Evolutionary conservation across 2,329 filamentous ascomycete species (phyloP), one percentile per base, ranked within the genome.

Genomic region (Neodidymelliopsis sp.): DNA sequence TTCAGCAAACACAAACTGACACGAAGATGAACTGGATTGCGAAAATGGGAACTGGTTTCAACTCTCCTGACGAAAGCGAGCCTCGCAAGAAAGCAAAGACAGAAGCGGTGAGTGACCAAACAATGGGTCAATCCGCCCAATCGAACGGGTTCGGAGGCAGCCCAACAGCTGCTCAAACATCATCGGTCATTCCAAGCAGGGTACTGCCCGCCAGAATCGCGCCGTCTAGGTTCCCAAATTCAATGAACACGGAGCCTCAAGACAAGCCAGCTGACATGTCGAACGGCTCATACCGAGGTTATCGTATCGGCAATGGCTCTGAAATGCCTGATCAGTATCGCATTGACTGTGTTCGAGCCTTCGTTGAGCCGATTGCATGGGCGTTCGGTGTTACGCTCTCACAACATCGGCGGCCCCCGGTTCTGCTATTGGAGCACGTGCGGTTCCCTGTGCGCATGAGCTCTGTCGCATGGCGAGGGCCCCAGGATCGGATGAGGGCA

Each of bases 291-390:
- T 87, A 87, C 67, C 82, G 78, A 33, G 84, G 84, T 22, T 79
- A 81, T 31, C 82, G 84, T 18, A 78, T 80, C n/a, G 79, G 77
- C 7, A 77, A 79, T 25, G 83, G 83, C 13, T 64, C 73, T 22
- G 79, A 83, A 34, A 85, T 86, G 81, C 84, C 84, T 12, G 80
- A 82, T 37, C 75, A 77, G 19, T 78, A 81, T 53, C 81, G 83
- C 22, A 75, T 80, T 18, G 81, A 85, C 15, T 78, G 79, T 22
- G 72, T 85, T 28, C 75, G 78, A 37, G 75, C 77, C 11, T 80
- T 87, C 53, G 67, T 85, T 9, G 83, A 86, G 65, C 80, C 81
- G 59, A 74, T 79, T 9, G 76, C 77, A 13, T 85, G 81, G 79
- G 75, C 80, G 4, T 86, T 85, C 67, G 78, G 79, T 37, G 81